Evolutionary conservation across 2,329 filamentous ascomycete genomes (phyloP).

Genomic region (Sarocladiaceae sp.): DNA sequence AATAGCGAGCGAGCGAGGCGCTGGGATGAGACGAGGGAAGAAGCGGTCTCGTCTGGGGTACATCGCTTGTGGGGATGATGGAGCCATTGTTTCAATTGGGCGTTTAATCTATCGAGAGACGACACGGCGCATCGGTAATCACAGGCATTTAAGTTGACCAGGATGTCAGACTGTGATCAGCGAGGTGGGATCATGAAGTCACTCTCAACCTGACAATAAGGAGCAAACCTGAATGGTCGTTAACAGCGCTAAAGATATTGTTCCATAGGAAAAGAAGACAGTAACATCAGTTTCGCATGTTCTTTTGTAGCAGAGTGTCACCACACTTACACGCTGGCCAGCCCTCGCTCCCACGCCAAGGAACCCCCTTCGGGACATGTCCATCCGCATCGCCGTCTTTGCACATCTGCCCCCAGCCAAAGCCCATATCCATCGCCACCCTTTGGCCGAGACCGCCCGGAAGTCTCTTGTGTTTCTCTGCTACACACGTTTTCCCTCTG

Average conservation of each 20-base stretch:
- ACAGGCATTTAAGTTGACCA: background rate
- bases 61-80: background rate
- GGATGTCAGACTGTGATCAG: background rate
- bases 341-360: background rate
- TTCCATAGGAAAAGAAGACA: too few relatives aligned
- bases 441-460: too few relatives aligned
- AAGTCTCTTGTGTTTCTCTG: too few relatives aligned
- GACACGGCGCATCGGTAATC: conserved; percentile 7
- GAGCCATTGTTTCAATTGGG: background rate
- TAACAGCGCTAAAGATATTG: too few relatives aligned
- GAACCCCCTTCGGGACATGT: conserved; percentile 6
- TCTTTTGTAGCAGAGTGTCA: too few relatives aligned
- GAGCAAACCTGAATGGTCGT: too few relatives aligned
- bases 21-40: too few relatives aligned
- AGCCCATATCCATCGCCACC: background rate
- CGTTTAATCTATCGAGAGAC: conserved; percentile 7
- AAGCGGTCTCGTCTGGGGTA: background rate
- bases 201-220: too few relatives aligned
- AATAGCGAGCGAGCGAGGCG: too few relatives aligned
- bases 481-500: too few relatives aligned
- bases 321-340: conserved; percentile 6
- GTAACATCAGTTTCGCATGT: too few relatives aligned
- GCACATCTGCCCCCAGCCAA: background rate
- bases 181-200: conserved; percentile 1
- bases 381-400: conserved; percentile 5